Evolutionary conservation across 2,329 filamentous ascomycete species (phyloP), one percentile per base, ranked within the genome.

Genomic region (Knufia petricola): DNA sequence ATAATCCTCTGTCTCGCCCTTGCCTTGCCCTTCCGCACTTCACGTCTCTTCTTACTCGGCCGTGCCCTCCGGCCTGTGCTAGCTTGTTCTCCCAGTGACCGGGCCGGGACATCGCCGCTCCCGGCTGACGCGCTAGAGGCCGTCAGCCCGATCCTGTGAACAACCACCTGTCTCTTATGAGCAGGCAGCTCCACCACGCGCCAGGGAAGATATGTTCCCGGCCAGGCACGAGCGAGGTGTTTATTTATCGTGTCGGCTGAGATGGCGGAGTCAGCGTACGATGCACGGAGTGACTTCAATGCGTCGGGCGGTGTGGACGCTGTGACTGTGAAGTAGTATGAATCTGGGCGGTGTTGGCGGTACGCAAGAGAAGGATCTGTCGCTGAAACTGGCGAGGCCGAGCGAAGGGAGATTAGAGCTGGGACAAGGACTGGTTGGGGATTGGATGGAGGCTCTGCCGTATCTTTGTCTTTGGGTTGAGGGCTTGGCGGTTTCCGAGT

Each of bases 1-100:
- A 45, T 34, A 9, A 43, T 10, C 13, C n/a, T 15, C 15, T 26
- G 38, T n/a, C 42, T n/a, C 20, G 26, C 17, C 24, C n/a, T 19
- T 44, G 12, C 49, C 34, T 34, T 52, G 42, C 8, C 36, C 41
- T 6, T 49, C 43, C 15, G 50, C 45, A 20, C 47, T 46, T 12
- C 52, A 10, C 56, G 55, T 3, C 55, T 48, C 45, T 54, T 57
- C 50, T 58, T 58, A 3, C 50, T 53, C 7, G 56, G 56, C 31
- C 52, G 43, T 2, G 47, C 36, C 13, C n/a, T n/a, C n/a, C n/a
- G n/a, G n/a, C n/a, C n/a, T n/a, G n/a, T n/a, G n/a, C n/a, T n/a
- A n/a, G n/a, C n/a, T n/a, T n/a, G n/a, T n/a, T n/a, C n/a, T n/a
- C n/a, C n/a, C n/a, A n/a, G n/a, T n/a, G n/a, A n/a, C n/a, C n/a